Evolutionary conservation across 208 protist species (phyloP), one percentile per base, ranked within the genome.

Genomic region (Herpetomonas tarakana): DNA sequence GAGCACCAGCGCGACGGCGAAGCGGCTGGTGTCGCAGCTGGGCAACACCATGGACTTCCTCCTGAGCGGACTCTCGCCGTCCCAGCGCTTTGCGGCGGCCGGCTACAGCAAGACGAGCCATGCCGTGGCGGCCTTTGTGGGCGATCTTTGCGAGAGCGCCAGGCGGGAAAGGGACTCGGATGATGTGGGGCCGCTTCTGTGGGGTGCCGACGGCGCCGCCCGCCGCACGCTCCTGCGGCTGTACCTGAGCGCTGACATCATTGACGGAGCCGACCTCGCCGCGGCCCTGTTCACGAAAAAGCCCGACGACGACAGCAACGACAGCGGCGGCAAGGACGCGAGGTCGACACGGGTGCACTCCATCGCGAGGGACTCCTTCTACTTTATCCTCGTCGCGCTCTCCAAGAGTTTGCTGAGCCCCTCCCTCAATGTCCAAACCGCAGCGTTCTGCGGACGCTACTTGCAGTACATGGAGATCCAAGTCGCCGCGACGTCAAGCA

Each of bases 191-290:
- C 26, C 63, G 19, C 44, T 38, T 7, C 57, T 91, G 30, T 94
- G 88, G 88, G 62, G 61, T 12, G 27, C 57, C 0, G 74, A 81
- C 22, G 83, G 82, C 1, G 77, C 76, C 12, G 52, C 86, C 9
- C 82, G 77, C 21, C 88, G 83, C 12, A 86, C 88, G 1, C 46
- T 94, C 27, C 59, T 94, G 28, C 84, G 85, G 0, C 71, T 92
- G 1, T 92, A 85, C 64, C 49, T 94, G 25, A 85, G 74, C 41
- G 75, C 82, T 0, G 77, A 94, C 58, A 44, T 85, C 19, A 46
- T 86, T n/a, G 53, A 70, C 54, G 88, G 79, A 11, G 54, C 52
- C 18, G 35, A 46, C 14, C 51, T 92, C 12, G 74, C 76, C 16
- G 28, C 59, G 26, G 47, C 55, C 7, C 55, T 74, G 25, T 56